Conservation (phyloP, 2,329 filamentous ascomycete genomes). For the Fusarium liriodendri region DNA sequence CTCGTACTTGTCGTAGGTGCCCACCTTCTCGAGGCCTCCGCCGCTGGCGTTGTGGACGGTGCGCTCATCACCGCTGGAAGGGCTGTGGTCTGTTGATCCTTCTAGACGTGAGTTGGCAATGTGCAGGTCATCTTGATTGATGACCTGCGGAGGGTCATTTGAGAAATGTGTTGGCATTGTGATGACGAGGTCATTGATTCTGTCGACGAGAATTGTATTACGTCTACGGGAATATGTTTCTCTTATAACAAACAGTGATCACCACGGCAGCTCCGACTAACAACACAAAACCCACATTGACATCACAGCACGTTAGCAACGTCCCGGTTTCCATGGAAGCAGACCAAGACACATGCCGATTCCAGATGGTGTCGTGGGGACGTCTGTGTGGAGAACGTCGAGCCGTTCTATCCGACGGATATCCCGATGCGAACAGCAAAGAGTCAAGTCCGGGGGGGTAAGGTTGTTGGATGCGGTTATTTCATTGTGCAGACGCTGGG, state of each 20-base stretch:
- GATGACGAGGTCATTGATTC: background rate
- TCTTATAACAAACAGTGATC: constrained; percentile 2
- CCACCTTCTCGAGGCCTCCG: constrained; percentile 48
- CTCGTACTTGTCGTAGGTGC: constrained; percentile 56
- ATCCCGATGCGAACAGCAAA: background rate
- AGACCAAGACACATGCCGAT: constrained; percentile 18
- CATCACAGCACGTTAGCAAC: constrained; percentile 27
- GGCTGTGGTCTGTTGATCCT: constrained; percentile 27
- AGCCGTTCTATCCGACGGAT: constrained; percentile 33
- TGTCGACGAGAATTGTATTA: background rate
- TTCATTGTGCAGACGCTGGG: background rate
- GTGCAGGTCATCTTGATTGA: constrained; percentile 49
- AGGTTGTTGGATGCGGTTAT: background rate
- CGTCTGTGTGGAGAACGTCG: constrained; percentile 8
- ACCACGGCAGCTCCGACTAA: background rate
- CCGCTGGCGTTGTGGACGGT: constrained; percentile 48
- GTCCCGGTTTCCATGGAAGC: constrained; percentile 18
- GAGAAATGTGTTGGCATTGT: constrained; percentile 50
- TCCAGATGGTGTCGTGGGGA: constrained; percentile 9
- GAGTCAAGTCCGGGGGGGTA: background rate
- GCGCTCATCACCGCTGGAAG: constrained; percentile 24
- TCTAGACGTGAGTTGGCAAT: constrained; percentile 54
- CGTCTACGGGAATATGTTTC: background rate
- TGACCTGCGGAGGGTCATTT: constrained; percentile 52
- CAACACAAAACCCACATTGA: constrained; percentile 30